Conservation (phyloP, 148 eudicot species). For the Persicaria tinctoria region DNA sequence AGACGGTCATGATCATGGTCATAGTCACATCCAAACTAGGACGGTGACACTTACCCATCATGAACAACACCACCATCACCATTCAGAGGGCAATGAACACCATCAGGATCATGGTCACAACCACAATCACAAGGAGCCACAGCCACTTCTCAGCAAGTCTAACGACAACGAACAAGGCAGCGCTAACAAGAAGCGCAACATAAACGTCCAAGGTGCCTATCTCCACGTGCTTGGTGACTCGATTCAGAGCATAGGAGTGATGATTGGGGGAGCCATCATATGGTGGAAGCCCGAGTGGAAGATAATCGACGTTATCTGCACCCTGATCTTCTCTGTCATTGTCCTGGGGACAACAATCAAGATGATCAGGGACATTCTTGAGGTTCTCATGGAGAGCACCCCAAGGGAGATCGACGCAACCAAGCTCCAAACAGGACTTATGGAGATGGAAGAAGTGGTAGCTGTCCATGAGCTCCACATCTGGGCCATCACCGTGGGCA, state of each 20-base stretch:
- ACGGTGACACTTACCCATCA: slow-evolving; percentile 27
- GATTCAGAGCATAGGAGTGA: slow-evolving; percentile 88
- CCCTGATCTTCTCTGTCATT: slow-evolving; percentile 66
- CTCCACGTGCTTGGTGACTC: slow-evolving; percentile 95
- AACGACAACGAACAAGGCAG: slow-evolving; percentile 15
- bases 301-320: slow-evolving; percentile 85
- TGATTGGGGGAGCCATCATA: slow-evolving; percentile 89
- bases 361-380: slow-evolving; percentile 72
- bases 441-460: slow-evolving; percentile 77
- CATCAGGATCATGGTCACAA: slow-evolving; percentile 34
- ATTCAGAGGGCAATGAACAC: slow-evolving; percentile 26
- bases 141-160: slow-evolving; percentile 30
- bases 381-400: slow-evolving; percentile 94
- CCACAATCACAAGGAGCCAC: slow-evolving; percentile 34
- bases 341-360: slow-evolving; percentile 72
- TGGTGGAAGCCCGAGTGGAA: slow-evolving; percentile 94
- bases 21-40: slow-evolving; percentile 31
- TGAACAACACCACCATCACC: slow-evolving; percentile 20
- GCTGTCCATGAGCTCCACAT: slow-evolving; percentile 89
- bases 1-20: slow-evolving; percentile 24
- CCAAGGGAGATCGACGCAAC: slow-evolving; percentile 93
- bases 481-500: slow-evolving; percentile 96
- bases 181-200: slow-evolving; percentile 46
- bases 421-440: slow-evolving; percentile 58
- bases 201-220: slow-evolving; percentile 89